These are phyloP conservation scores for Pisolithus orientalis DNA, from an alignment of 768 basidiomycete genomes.

Conservation along the genomic window DNA sequence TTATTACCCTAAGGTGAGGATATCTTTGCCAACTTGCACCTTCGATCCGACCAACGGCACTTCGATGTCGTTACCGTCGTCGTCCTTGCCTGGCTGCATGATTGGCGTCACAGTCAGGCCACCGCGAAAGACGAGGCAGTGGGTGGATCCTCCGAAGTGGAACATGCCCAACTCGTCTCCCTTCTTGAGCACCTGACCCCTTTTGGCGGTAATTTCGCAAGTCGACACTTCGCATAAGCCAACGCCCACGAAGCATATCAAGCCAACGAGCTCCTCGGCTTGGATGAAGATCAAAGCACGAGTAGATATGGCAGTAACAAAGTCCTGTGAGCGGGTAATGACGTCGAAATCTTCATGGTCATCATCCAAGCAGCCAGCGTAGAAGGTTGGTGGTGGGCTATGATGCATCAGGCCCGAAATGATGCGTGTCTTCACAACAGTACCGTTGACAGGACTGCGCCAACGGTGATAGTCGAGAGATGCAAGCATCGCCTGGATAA, in stretches of 20 bases:
- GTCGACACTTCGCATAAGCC: constrained; percentile 60
- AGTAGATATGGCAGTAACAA: background rate
- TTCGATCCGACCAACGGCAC: background rate
- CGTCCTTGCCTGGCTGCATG: background rate
- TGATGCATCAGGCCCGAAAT: constrained; percentile 36
- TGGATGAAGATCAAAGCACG: constrained; percentile 43
- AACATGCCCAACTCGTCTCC: constrained; percentile 48
- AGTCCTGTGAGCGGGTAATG: constrained; percentile 13
- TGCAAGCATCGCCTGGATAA: constrained; percentile 54
- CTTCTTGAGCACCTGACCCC: constrained; percentile 37
- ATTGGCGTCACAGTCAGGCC: background rate
- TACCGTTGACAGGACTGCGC: constrained; percentile 51
- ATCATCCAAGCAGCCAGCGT: constrained; percentile 29
- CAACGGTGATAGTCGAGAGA: constrained; percentile 56
- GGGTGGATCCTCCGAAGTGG: constrained; percentile 52
- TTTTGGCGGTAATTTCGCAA: constrained; percentile 23
- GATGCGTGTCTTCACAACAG: constrained; percentile 32
- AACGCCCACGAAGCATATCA: constrained; percentile 48
- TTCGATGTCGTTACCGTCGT: background rate
- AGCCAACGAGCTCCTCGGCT: constrained; percentile 45
- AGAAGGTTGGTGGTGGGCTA: constrained; percentile 30
- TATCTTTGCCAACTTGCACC: background rate
- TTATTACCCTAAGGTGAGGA: background rate
- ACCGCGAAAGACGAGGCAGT: constrained; percentile 35
- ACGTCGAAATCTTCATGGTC: constrained; percentile 21